phyloP scores from a whole-genome alignment of 257 asterid species.

The Misopates orontium region DNA sequence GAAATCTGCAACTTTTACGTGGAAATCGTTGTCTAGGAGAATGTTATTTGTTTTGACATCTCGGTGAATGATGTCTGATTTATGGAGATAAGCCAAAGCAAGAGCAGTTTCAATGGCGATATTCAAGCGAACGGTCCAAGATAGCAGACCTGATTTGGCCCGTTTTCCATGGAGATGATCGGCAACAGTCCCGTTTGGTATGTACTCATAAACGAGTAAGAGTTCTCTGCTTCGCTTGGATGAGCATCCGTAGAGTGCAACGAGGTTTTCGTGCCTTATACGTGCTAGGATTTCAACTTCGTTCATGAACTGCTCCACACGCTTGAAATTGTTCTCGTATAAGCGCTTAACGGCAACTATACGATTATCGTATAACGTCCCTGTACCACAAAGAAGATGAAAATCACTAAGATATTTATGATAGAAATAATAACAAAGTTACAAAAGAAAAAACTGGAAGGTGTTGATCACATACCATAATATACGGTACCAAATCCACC shows the following conservation, averaged over 20 bases:
- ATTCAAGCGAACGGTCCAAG: constrained; percentile 29
- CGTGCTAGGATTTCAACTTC: constrained; percentile 27
- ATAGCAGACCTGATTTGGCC: constrained; percentile 3
- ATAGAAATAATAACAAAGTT: background rate
- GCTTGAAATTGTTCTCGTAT: constrained; percentile 30
- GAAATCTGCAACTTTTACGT: constrained; percentile 58
- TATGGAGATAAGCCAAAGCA: constrained; percentile 32
- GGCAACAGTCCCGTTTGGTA: constrained; percentile 31
- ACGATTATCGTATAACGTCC: constrained; percentile 14
- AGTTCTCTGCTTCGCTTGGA: constrained; percentile 33
- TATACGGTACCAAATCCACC: constrained; percentile 92
- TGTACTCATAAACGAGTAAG: constrained; percentile 26
- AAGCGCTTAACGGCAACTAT: constrained; percentile 30
- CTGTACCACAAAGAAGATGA: background rate
- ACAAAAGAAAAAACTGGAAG: background rate
- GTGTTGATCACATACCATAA: constrained; percentile 41
- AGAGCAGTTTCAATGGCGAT: constrained; percentile 28
- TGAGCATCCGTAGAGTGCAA: constrained; percentile 27
- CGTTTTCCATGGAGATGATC: constrained; percentile 24
- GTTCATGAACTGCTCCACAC: constrained; percentile 31
- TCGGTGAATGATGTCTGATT: constrained; percentile 29
- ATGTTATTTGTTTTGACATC: constrained; percentile 27
- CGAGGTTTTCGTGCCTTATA: constrained; percentile 27
- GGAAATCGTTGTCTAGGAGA: constrained; percentile 35
- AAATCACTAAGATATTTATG: background rate